Conservation (phyloP, 495 filamentous ascomycete genomes). For the Hypoxylon fragiforme region DNA sequence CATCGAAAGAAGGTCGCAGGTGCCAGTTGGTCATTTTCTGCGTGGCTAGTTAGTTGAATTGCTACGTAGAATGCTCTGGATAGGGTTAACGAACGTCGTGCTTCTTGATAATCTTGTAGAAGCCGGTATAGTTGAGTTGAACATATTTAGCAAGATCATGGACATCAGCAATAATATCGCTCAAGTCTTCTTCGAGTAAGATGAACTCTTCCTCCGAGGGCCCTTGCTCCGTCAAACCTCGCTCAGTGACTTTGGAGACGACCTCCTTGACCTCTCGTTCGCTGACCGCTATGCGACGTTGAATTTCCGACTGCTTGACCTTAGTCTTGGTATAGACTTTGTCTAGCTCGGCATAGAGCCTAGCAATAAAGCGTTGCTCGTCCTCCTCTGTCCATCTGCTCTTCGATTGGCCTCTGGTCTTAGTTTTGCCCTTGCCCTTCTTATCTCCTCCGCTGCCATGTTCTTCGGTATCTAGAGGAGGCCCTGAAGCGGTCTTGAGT, state of each 20-base stretch:
- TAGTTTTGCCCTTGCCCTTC: slow-evolving; percentile 56
- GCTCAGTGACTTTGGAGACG: slow-evolving; percentile 67
- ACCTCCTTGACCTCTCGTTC: slow-evolving; percentile 91
- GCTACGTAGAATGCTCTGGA: neutral
- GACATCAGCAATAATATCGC: slow-evolving; percentile 98
- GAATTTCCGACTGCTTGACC: slow-evolving; percentile 92
- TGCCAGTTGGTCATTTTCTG: slow-evolving; percentile 96
- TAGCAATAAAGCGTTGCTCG: slow-evolving; percentile 81
- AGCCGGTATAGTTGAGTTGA: slow-evolving; percentile 97
- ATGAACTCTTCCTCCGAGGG: slow-evolving; percentile 91
- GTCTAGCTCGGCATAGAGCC: slow-evolving; percentile 89
- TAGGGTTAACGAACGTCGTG: slow-evolving; percentile 73
- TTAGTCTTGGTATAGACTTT: slow-evolving; percentile 97
- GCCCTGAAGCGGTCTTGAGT: slow-evolving; percentile 73
- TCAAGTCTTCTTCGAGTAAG: slow-evolving; percentile 90
- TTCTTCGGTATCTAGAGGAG: slow-evolving; percentile 35
- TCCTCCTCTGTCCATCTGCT: slow-evolving; percentile 88
- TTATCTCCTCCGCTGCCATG: slow-evolving; percentile 34
- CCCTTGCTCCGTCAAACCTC: slow-evolving; percentile 56
- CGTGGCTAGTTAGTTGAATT: slow-evolving; percentile 29
- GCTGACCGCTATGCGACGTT: slow-evolving; percentile 79
- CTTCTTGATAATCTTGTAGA: slow-evolving; percentile 99
- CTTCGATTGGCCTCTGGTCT: slow-evolving; percentile 50
- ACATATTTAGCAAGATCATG: slow-evolving; percentile 99
- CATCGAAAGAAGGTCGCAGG: slow-evolving; percentile 89